phyloP scores from a whole-genome alignment of 1,139 yeast species.

The Scheffersomyces parashehatae region DNA sequence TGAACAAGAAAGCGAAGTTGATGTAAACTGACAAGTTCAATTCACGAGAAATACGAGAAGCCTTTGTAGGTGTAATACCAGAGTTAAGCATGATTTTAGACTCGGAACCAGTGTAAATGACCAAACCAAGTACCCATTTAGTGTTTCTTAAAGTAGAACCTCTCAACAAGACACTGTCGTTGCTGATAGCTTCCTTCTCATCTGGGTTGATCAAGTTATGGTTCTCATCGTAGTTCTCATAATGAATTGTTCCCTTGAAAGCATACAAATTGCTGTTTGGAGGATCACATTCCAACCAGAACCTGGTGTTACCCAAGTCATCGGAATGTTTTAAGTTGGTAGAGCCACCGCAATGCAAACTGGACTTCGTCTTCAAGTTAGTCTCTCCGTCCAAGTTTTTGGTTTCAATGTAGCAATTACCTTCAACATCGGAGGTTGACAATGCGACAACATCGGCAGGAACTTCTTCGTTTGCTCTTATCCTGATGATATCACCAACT shows the following conservation, averaged over 20 bases:
- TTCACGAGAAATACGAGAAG: conserved; percentile 79
- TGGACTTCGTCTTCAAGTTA: conserved; percentile 77
- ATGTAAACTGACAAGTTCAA: conserved; percentile 78
- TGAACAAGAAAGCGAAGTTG: conserved; percentile 73
- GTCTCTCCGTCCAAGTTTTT: conserved; percentile 97
- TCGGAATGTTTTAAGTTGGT: conserved; percentile 57
- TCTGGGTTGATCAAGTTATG: conserved; percentile 40
- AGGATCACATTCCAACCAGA: conserved; percentile 88
- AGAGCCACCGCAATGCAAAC: conserved; percentile 67
- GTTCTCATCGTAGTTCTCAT: conserved; percentile 46
- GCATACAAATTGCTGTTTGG: conserved; percentile 82
- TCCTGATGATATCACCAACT: conserved; percentile 87
- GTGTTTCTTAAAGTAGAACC: conserved; percentile 94
- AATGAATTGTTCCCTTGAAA: conserved; percentile 83
- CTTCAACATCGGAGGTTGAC: conserved; percentile 84
- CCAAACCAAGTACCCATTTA: conserved; percentile 90
- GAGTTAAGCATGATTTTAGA: conserved; percentile 92
- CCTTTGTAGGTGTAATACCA: conserved; percentile 89
- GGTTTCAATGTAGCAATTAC: conserved; percentile 91
- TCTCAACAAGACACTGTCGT: conserved; percentile 79
- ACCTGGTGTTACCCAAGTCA: conserved; percentile 73
- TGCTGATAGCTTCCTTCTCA: conserved; percentile 72
- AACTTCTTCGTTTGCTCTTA: conserved; percentile 84
- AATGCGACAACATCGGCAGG: conserved; percentile 88
- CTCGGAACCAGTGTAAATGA: conserved; percentile 85